phyloP scores from a whole-genome alignment of 306 rosid species.

The Prunus dulcis region DNA sequence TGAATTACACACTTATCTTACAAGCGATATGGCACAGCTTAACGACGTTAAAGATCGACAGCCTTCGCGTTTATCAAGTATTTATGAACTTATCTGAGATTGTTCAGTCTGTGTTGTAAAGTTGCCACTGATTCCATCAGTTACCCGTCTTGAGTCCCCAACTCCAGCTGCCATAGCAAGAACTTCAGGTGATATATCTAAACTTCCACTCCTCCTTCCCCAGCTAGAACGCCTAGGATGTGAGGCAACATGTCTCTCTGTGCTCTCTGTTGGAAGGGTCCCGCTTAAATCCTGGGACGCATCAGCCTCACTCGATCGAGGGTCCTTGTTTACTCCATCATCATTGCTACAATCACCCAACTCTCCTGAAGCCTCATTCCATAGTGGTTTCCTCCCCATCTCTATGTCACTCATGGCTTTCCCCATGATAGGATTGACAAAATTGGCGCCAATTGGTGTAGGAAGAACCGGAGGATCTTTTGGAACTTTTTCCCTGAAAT shows the following conservation, averaged over 20 bases:
- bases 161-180: conserved; percentile 27
- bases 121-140: conserved; percentile 20
- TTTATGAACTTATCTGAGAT: conserved; percentile 11
- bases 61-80: conserved; percentile 5
- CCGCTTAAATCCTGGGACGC: conserved; percentile 38
- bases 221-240: conserved; percentile 25
- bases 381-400: conserved; percentile 36
- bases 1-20: not conserved
- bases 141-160: conserved; percentile 32
- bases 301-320: conserved; percentile 24
- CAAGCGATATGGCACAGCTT: conserved; percentile 5
- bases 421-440: conserved; percentile 42
- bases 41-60: not conserved
- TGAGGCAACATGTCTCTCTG: conserved; percentile 31
- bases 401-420: conserved; percentile 37
- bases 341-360: conserved; percentile 28
- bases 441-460: conserved; percentile 20
- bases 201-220: conserved; percentile 44
- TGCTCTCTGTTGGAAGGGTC: conserved; percentile 30
- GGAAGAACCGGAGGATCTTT: conserved; percentile 32
- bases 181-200: conserved; percentile 37
- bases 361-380: conserved; percentile 33
- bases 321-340: conserved; percentile 36
- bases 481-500: conserved; percentile 55
- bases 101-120: conserved; percentile 4